Evolutionary conservation across 129 eudicot species (phyloP).

Genomic region (Artemisia tridentata): DNA sequence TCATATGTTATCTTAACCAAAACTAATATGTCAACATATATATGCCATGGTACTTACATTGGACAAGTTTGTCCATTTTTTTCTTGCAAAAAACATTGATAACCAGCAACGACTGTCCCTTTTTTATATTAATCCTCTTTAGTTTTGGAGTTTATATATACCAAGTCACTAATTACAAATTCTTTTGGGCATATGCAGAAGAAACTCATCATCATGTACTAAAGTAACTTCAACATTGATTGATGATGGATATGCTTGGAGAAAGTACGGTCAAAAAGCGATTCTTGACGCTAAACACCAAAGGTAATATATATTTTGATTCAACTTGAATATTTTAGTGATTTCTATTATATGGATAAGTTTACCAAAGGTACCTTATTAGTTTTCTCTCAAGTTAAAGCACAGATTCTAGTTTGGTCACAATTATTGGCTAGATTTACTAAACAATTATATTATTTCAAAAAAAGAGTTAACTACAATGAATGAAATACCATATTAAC

Average conservation of each 20-base stretch:
- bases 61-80: too few relatives aligned
- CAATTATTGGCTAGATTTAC: too few relatives aligned
- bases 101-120: background rate
- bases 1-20: too few relatives aligned
- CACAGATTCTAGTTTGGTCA: background rate
- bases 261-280: slow-evolving; percentile 72
- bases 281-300: slow-evolving; percentile 54
- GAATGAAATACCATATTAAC: too few relatives aligned
- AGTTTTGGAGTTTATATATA: too few relatives aligned
- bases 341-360: background rate
- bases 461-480: too few relatives aligned
- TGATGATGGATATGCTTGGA: slow-evolving; percentile 76
- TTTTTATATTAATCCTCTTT: background rate
- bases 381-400: background rate
- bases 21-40: too few relatives aligned
- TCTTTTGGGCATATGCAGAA: slow-evolving; percentile 34
- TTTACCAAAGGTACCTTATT: background rate
- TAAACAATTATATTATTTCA: too few relatives aligned
- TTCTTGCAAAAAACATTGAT: too few relatives aligned
- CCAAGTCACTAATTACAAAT: too few relatives aligned
- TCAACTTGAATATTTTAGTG: background rate
- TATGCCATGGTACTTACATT: too few relatives aligned
- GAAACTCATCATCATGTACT: slow-evolving; percentile 27
- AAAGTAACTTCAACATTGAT: slow-evolving; percentile 20
- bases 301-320: slow-evolving; percentile 33